Evolutionary conservation across 83 land plant genomes (phyloP).

Genomic region (Thuja plicata): DNA sequence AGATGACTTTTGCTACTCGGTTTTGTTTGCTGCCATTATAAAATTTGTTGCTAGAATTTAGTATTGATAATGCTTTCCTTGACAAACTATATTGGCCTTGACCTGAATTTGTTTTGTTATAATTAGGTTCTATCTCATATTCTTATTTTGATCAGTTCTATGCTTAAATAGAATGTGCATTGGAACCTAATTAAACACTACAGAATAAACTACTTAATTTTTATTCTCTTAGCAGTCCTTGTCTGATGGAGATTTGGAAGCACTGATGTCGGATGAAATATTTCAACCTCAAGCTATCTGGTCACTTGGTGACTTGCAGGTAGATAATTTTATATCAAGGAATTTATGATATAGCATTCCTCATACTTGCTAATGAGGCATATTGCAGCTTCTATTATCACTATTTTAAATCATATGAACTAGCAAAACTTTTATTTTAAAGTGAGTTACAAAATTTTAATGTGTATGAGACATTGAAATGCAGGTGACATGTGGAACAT

Average conservation of each 20-base stretch:
- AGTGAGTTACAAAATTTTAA: neutral
- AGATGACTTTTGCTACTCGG: neutral
- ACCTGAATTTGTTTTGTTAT: neutral
- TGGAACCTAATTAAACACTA: neutral
- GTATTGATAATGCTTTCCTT: neutral
- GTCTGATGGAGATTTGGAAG: slow-evolving; percentile 80
- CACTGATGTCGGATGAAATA: slow-evolving; percentile 79
- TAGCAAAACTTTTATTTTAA: neutral
- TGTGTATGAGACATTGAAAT: neutral
- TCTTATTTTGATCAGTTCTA: neutral
- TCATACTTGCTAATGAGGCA: neutral
- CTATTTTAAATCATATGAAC: neutral
- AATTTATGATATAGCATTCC: neutral
- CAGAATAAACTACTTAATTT: neutral
- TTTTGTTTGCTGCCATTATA: neutral
- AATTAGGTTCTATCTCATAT: neutral
- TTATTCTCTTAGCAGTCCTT: slow-evolving; percentile 40
- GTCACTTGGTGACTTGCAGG: slow-evolving; percentile 70
- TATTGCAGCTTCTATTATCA: neutral
- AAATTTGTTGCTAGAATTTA: neutral
- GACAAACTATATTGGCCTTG: neutral
- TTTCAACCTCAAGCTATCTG: slow-evolving; percentile 84
- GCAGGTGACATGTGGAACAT: slow-evolving; percentile 87
- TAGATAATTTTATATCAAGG: slow-evolving; percentile 4
- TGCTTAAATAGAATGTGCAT: neutral